Evolutionary conservation across 1,139 yeast genomes (phyloP).

Genomic region (Debaryomyces coudertii): DNA sequence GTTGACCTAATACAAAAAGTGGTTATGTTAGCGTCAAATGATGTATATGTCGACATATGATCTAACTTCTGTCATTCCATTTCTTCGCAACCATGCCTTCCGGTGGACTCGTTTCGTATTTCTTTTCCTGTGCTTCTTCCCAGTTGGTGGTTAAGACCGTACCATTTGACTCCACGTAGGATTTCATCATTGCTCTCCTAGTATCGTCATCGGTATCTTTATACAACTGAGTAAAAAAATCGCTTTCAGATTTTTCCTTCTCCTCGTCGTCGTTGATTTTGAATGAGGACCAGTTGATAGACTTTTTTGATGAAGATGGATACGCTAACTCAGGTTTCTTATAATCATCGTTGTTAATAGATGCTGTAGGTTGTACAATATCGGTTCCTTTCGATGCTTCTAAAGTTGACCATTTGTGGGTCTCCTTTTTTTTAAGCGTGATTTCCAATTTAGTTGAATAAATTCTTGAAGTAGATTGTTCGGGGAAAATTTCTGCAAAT

Average conservation of each 20-base stretch:
- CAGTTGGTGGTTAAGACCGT: constrained; percentile 93
- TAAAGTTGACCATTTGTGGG: constrained; percentile 49
- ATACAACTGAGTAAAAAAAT: constrained; percentile 76
- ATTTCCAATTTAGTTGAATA: constrained; percentile 80
- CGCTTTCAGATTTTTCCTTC: constrained; percentile 55
- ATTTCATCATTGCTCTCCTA: constrained; percentile 94
- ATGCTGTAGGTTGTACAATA: not conserved
- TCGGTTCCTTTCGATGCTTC: constrained; percentile 27
- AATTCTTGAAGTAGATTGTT: constrained; percentile 50
- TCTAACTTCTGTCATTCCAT: constrained; percentile 31
- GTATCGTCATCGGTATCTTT: constrained; percentile 87
- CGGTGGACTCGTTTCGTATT: constrained; percentile 77
- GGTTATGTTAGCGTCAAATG: not conserved
- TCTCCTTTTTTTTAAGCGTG: constrained; percentile 39
- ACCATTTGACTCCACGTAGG: constrained; percentile 91
- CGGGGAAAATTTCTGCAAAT: constrained; percentile 52
- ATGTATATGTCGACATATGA: not conserved
- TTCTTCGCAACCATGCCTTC: constrained; percentile 60
- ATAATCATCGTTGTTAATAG: constrained; percentile 13
- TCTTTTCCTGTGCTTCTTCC: constrained; percentile 77
- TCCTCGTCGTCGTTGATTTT: constrained; percentile 54
- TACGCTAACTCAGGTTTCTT: constrained; percentile 35
- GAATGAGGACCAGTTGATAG: constrained; percentile 75
- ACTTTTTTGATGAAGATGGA: constrained; percentile 64
- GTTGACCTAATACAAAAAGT: not conserved